phyloP scores from a whole-genome alignment of 306 rosid species.

The Acacia confusa region DNA sequence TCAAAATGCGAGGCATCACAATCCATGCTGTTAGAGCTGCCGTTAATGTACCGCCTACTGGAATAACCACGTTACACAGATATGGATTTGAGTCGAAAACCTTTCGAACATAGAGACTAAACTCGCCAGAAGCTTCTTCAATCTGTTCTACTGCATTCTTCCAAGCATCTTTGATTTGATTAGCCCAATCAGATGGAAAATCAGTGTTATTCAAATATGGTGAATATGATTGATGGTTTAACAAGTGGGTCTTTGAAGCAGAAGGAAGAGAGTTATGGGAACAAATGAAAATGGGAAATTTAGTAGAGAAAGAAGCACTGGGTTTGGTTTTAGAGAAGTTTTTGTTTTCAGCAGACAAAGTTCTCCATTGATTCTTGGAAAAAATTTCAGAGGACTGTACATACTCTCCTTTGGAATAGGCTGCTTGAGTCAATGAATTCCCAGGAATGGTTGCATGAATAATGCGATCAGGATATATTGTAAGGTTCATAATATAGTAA shows the following conservation, averaged over 20 bases:
- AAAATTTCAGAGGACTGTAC: conserved; percentile 5
- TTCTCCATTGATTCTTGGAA: conserved; percentile 23
- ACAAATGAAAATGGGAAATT: conserved; percentile 27
- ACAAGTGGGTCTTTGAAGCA: conserved; percentile 25
- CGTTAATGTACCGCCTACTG: conserved; percentile 58
- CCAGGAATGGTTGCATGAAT: conserved; percentile 34
- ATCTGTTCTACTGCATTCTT: conserved; percentile 63
- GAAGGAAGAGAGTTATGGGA: conserved; percentile 38
- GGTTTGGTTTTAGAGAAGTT: conserved; percentile 27
- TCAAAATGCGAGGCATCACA: conserved; percentile 81
- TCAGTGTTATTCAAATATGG: conserved; percentile 42
- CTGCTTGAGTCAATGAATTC: conserved; percentile 18
- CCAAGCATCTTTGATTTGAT: conserved; percentile 56
- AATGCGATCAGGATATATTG: conserved; percentile 17
- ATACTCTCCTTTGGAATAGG: conserved; percentile 29
- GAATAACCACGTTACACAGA: conserved; percentile 57
- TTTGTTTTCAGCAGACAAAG: conserved; percentile 25
- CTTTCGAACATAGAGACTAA: conserved; percentile 56
- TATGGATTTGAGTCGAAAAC: conserved; percentile 70
- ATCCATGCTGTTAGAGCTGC: conserved; percentile 80
- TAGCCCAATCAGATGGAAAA: conserved; percentile 53
- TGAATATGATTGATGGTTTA: conserved; percentile 44
- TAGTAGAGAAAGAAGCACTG: conserved; percentile 31
- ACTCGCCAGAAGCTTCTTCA: conserved; percentile 58
- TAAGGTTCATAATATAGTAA: conserved; percentile 31